Evolutionary conservation across 2,329 filamentous ascomycete genomes (phyloP), one percentile per base, ranked within the genome.

Genomic region (Paraconiothyrium sp.): DNA sequence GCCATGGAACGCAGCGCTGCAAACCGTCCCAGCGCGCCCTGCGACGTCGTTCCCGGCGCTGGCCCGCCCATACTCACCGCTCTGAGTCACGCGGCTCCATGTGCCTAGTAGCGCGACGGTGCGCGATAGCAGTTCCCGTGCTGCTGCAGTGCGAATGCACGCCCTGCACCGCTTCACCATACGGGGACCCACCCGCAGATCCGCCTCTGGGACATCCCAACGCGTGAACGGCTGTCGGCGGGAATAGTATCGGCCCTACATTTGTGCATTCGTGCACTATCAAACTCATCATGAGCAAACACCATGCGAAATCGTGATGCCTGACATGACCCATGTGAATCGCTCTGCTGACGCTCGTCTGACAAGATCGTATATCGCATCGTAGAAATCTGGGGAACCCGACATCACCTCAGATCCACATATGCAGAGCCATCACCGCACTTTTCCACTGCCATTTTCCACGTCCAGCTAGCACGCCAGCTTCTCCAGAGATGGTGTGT

Each of bases 51-150:
- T 32, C 54, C 30, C 54, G 41, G 24, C 37, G 30, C 30, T 50
- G 62, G 30, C 46, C 65, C 61, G 57, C 61, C 61, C 13, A 30
- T 30, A 32, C 58, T 65, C 65, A 69, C 67, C 67, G 67, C 65
- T 66, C 62, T 64, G 63, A 63, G 63, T 67, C 65, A 66, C 65
- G 58, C 35, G 16, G 37, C 11, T 3, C 20, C 34, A 32, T 49
- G 44, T 22, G 9, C 16, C 41, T 30, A n/a, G 32, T 37, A 14
- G 32, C 34, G 37, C 50, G 30, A 35, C 44, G 47, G 47, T 32
- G 47, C n/a, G 30, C 49, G 27, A 35, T 51, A 22, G 56, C 56
- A 14, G 48, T 50, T 52, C 57, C 32, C 51, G 51, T 54, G 51
- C 51, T 54, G 51, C 39, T 59, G 57, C 57, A 54, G 37, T 44